Conservation (phyloP, 768 basidiomycete species). For the Favolaschia claudopus region DNA sequence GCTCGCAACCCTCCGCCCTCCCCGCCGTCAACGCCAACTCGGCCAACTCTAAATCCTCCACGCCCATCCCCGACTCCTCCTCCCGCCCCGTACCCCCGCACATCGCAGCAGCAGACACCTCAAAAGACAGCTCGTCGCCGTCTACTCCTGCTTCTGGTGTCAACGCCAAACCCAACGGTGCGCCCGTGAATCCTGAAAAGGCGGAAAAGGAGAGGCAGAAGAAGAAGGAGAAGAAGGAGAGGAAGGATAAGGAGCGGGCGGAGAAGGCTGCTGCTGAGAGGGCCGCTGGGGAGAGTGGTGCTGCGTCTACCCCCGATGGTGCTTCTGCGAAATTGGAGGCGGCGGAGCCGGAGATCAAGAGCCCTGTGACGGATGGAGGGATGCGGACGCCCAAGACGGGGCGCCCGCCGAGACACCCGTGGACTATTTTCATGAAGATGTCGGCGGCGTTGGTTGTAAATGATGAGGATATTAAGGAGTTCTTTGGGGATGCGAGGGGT, state of each 20-base stretch:
- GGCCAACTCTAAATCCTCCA: constrained; percentile 43
- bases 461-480: constrained; percentile 76
- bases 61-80: constrained; percentile 42
- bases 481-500: constrained; percentile 74
- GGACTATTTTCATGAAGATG: constrained; percentile 87
- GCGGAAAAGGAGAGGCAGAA: constrained; percentile 70
- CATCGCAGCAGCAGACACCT: constrained; percentile 37
- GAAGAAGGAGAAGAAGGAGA: constrained; percentile 53
- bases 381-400: constrained; percentile 75
- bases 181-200: constrained; percentile 52
- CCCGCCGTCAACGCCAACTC: no score
- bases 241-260: constrained; percentile 55
- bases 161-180: constrained; percentile 52
- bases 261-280: constrained; percentile 47
- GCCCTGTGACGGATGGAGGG: constrained; percentile 65
- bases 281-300: constrained; percentile 32
- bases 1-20: constrained; percentile 60
- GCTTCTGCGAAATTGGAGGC: constrained; percentile 29
- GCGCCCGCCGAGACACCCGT: constrained; percentile 73
- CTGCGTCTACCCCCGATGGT: constrained; percentile 32
- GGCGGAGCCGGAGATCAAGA: constrained; percentile 54
- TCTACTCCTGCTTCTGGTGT: constrained; percentile 38
- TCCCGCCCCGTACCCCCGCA: constrained; percentile 45
- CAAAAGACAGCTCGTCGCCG: constrained; percentile 43
- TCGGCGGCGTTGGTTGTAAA: constrained; percentile 50